These are phyloP conservation scores for Alternaria sp. DNA, from an alignment of 2,329 filamentous ascomycete species.

Conservation along the genomic window DNA sequence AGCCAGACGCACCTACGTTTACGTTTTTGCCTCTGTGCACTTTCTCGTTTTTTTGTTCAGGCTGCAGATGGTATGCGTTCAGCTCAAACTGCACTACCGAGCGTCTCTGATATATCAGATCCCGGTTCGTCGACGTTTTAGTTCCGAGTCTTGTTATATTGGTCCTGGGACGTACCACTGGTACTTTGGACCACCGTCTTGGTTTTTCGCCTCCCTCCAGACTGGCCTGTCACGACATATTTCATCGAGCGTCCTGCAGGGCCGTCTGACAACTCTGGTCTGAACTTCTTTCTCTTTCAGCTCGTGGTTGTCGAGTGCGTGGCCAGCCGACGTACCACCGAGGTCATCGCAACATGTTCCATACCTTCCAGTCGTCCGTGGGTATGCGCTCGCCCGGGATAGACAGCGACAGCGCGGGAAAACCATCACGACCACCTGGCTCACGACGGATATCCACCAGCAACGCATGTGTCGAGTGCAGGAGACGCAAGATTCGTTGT, in stretches of 20 bases:
- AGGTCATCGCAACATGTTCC: conserved; percentile 47
- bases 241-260: conserved; percentile 11
- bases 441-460: conserved; percentile 56
- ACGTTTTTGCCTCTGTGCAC: conserved; percentile 10
- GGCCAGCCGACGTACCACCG: background rate
- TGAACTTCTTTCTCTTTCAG: conserved; percentile 4
- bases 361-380: conserved; percentile 52
- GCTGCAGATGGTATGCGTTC: conserved; percentile 24
- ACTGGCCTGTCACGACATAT: conserved; percentile 6
- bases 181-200: conserved; percentile 15
- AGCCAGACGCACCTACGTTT: conserved; percentile 7
- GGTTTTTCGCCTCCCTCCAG: conserved; percentile 8
- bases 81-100: conserved; percentile 13
- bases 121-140: conserved; percentile 14
- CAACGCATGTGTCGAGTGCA: conserved; percentile 76
- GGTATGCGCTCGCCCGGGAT: conserved; percentile 40
- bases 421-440: conserved; percentile 44
- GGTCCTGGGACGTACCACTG: conserved; percentile 8
- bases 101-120: conserved; percentile 24
- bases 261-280: conserved; percentile 9
- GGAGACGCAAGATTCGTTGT: conserved; percentile 82
- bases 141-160: conserved; percentile 20
- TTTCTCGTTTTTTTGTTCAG: conserved; percentile 16
- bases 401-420: conserved; percentile 44
- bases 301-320: conserved; percentile 1